Evolutionary conservation across 2,329 filamentous ascomycete genomes (phyloP).

Genomic region (Cercospora zeina): DNA sequence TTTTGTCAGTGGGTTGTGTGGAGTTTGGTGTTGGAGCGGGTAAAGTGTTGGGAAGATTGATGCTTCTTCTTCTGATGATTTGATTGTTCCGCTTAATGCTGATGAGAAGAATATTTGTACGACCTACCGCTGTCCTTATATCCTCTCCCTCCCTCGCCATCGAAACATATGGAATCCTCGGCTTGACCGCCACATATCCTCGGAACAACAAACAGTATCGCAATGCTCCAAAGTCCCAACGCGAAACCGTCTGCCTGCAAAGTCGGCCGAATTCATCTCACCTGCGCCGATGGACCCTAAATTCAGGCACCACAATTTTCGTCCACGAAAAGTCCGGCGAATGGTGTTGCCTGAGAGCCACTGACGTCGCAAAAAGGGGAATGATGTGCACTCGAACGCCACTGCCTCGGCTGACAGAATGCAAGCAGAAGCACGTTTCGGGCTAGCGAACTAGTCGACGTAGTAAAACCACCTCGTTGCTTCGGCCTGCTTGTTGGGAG

Average conservation of each 20-base stretch:
- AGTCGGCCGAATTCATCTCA: background rate
- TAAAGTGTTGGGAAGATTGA: background rate
- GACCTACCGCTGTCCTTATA: conserved; percentile 8
- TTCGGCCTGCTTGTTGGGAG: background rate
- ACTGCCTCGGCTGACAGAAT: conserved; percentile 10
- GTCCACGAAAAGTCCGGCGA: conserved; percentile 13
- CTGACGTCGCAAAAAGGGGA: conserved; percentile 12
- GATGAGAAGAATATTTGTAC: background rate
- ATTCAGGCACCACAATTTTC: conserved; percentile 14
- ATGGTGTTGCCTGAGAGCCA: conserved; percentile 15
- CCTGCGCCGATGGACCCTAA: conserved; percentile 1
- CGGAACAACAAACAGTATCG: conserved; percentile 1
- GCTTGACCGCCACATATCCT: conserved; percentile 9
- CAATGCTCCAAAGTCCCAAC: conserved; percentile 12
- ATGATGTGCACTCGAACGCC: conserved; percentile 7
- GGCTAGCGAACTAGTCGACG: conserved; percentile 5
- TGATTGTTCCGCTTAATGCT: conserved; percentile 9
- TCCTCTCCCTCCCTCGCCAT: background rate
- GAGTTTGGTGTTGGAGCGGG: background rate
- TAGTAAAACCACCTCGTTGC: background rate
- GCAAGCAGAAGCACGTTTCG: conserved; percentile 1
- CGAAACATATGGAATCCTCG: conserved; percentile 6
- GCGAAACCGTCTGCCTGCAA: conserved; percentile 13
- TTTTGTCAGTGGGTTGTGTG: background rate
- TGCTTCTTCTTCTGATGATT: background rate